Evolutionary conservation across 2,329 filamentous ascomycete genomes (phyloP), one percentile per base, ranked within the genome.

Genomic region (Pseudogymnoascus sp.): DNA sequence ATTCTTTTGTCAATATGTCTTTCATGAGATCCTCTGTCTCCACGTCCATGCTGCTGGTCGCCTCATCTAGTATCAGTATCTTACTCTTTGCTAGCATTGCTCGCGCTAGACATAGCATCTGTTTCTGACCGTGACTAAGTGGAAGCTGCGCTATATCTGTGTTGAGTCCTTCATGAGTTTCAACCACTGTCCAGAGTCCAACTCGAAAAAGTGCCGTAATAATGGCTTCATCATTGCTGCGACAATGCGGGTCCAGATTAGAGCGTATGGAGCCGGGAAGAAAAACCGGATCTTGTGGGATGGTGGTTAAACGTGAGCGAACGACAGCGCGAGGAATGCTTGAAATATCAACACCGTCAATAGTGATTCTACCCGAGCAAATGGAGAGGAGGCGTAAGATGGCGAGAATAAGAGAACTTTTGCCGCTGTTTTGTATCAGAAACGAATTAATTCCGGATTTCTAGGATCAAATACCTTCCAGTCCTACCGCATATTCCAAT

Each of bases 101-200:
- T 4, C 81, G 73, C 0, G 79, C 80, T 11, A 83, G 70, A n/a
- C 75, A 76, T 62, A 83, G 77, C 0, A 82, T 69, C 69, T 82
- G 81, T 56, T 72, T 72, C 65, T 83, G 76, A 2, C 81, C 80
- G 37, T 78, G 75, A 0, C 77, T 80, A 8, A 79, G 70, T 4
- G 70, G 63, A 2, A 72, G 64, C 4, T 68, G 67, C 11, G 69
- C 67, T 40, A 77, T 71, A 3, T 70, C 63, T 3, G 67, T 67
- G 11, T 74, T 71, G 2, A 81, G 71, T 0, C 75, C 75, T 2
- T 75, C 75, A 4, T 71, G 70, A 1, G 70, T 67, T 3, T 75
- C 68, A 16, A 82, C 69, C 2, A 76, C 71, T 3, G 74, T 69
- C 75, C 75, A 78, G 0, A 84, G 70, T 6, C 76, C 73, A 1